A percentile compares a stretch with the other conserved stretches of the same genome.
phyloP scores from a whole-genome alignment of 345 rosid species.

The Populus alba region DNA sequence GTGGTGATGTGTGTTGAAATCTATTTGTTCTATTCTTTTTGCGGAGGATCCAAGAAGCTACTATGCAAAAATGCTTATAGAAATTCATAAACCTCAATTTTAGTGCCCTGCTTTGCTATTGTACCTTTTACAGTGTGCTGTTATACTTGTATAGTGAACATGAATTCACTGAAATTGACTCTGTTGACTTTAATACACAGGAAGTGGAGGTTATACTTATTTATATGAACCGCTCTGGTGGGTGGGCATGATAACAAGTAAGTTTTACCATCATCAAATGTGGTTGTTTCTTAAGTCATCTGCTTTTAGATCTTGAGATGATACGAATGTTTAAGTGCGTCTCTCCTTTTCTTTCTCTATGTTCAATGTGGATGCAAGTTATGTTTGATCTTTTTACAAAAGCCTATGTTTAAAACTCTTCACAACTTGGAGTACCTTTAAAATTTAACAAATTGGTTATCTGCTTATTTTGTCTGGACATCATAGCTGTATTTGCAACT shows the following conservation, averaged over 20 bases:
- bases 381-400: no score
- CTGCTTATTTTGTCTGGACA: conserved; percentile 1
- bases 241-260: conserved; percentile 97
- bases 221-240: conserved; percentile 98
- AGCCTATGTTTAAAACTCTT: no score
- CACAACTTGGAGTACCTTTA: no score
- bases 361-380: no score
- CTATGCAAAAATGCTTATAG: not conserved
- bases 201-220: conserved; percentile 92
- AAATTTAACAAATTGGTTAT: not conserved
- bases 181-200: conserved; percentile 29
- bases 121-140: not conserved
- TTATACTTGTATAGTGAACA: not conserved
- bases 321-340: no score
- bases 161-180: not conserved
- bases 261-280: conserved; percentile 24
- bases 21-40: not conserved
- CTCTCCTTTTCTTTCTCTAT: no score
- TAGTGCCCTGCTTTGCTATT: not conserved
- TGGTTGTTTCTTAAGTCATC: not conserved
- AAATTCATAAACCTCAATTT: no score
- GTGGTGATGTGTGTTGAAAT: not conserved
- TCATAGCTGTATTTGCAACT: not conserved
- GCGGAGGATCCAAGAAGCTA: not conserved
- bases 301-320: not conserved